Base-by-base conservation (phyloP, 2,329 filamentous ascomycete species). In the Colletotrichum navitas region DNA sequence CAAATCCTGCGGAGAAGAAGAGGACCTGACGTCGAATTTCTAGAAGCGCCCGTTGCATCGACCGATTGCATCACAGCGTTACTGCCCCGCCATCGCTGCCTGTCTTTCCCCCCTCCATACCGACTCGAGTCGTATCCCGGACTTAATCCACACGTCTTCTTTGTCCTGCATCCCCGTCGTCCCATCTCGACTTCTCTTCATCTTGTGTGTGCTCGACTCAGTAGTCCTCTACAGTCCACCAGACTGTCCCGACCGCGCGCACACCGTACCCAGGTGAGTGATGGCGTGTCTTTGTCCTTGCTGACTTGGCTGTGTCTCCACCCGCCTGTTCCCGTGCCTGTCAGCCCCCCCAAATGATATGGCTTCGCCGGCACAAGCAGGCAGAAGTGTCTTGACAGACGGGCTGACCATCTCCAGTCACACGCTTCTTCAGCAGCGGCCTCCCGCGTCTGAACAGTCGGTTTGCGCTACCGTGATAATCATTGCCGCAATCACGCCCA, bases 1-100 rank as follows among this genome's bases (percentile, higher is more conserved):
- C 21, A 52, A 10, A 59, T 12, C 24, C 14, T 29, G 55, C 51
- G 49, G 68, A 51, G 47, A 43, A 43, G 18, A 14, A 36, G 34
- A 36, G 34, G 34, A 52, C 68, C 52, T 71, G 68, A 71, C 65
- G 68, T 71, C 64, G 52, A 45, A 47, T 68, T 68, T 59, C 64
- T 58, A 63, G 52, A 63, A 59, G 58, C 65, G 59, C 65, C 64
- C 59, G 24, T 63, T 45, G 68, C 68, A 43, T 55, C 49, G 52
- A 68, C 68, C 49, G 58, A 68, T 71, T 71, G 68, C 65, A 68
- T 71, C 68, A 71, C 65, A 39, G 26, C 65, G 47, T 36, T 52
- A 34, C 16, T 21, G n/a, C 10, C 21, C 65, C 36, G 26, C 14
- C 39, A 14, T 16, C 41, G 32, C 39, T 39, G 10, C 1, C 36